Evolutionary conservation across 495 filamentous ascomycete species (phyloP), one percentile per base, ranked within the genome.

Genomic region (Aspergillus homomorphus): DNA sequence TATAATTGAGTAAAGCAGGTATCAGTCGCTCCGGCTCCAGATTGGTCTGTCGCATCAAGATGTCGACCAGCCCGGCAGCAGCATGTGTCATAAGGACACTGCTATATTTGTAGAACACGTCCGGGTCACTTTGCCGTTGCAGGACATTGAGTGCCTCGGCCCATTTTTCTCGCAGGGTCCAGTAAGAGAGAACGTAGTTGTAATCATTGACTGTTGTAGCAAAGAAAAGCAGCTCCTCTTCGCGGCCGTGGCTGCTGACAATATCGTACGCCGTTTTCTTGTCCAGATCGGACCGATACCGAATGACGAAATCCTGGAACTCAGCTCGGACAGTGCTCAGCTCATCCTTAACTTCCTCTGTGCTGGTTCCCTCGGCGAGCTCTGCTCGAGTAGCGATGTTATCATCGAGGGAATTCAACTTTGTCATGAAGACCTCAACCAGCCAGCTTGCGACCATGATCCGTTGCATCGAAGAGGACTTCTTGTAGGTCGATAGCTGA

Each of bases 121-220:
- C 90, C 0, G 90, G 83, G 46, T 96, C 89, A 28, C 87, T 94
- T 74, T 98, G 94, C 65, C 87, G 87, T 69, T 96, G 93, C 18
- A 98, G 77, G 33, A 97, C 90, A 57, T 86, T 84, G 62, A 98
- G 73, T 4, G 91, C 88, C 61, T 96, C 90, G n/a, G 82, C 70
- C 94, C 94, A 98, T 62, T 91, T 85, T 72, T 97, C 94, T 55
- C 94, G 83, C 70, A 97, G 95, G 22, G 97, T 87, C 95, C 95
- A 98, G 76, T 98, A 98, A 0, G 89, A 87, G 19, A 98, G 79
- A 28, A 97, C 92, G 66, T 93, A 98, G 69, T 94, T 94, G 75
- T 93, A 87, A 70, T 98, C 94, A 63, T 92, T 88, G 24, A 92
- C 80, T 20, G 85, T 85, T 51, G 89, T 90, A 10, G 94, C 94